Conservation (phyloP, 148 eudicot genomes). For the Camellia japonica region DNA sequence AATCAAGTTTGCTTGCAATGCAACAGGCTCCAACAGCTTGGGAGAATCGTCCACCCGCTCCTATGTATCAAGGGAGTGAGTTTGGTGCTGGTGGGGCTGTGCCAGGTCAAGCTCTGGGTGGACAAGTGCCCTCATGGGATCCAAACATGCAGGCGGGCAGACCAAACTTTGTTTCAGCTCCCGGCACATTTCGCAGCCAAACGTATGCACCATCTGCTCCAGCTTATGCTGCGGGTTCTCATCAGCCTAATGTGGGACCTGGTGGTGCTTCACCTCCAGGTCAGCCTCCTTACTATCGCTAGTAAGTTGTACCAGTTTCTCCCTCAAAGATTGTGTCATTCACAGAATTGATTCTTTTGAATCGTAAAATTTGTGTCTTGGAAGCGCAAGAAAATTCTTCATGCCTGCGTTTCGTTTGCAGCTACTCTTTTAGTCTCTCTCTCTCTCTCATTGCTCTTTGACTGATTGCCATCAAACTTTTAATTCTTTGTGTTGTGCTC, state of each 20-base stretch:
- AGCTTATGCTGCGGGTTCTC: conserved; percentile 29
- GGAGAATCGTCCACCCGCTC: conserved; percentile 41
- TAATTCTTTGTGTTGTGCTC: conserved; percentile 4
- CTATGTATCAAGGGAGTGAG: conserved; percentile 31
- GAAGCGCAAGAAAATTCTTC: neutral
- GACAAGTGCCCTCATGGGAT: conserved; percentile 41
- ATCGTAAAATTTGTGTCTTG: neutral
- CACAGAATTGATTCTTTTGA: neutral
- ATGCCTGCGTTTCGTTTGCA: neutral
- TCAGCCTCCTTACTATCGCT: conserved; percentile 42
- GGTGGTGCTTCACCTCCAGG: conserved; percentile 31
- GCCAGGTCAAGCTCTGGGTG: conserved; percentile 23
- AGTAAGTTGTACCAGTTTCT: conserved; percentile 7
- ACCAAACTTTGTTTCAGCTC: conserved; percentile 37
- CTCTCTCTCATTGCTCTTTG: neutral
- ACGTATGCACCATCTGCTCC: conserved; percentile 27
- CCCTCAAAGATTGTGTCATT: neutral
- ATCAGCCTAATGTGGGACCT: conserved; percentile 27
- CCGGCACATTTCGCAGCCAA: conserved; percentile 48
- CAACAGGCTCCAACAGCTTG: conserved; percentile 44
- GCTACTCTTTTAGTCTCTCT: neutral
- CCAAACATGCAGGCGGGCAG: conserved; percentile 33
- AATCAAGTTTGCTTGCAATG: conserved; percentile 22
- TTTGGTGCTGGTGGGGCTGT: conserved; percentile 13
- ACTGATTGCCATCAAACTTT: neutral